Evolutionary conservation across 257 asterid species (phyloP), one percentile per base, ranked within the genome.

Genomic region (Thymus mandschuricus): DNA sequence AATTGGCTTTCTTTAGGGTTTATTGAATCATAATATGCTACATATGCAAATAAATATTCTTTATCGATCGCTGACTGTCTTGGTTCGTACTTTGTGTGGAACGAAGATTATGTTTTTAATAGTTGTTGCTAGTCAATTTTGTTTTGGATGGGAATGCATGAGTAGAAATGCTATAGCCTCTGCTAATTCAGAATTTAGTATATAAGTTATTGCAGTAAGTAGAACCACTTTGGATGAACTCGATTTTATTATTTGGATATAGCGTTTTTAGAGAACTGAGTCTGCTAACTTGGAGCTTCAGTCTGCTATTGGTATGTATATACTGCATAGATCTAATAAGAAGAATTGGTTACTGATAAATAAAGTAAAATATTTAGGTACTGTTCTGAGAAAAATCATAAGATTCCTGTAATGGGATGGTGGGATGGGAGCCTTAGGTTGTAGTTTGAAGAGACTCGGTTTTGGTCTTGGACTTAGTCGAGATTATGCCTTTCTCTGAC

Each of bases 21-120:
- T n/a, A 30, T 45, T 46, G 46, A 34, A 60, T 64, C 69, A 31
- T 68, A n/a, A 69, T 77, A 1, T 38, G 69, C 52, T 60, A 68
- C 43, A 71, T 75, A 78, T 75, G 38, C 49, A 45, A 66, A 35
- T 64, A 63, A 29, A 56, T 61, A 51, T 34, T 3, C 21, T 64
- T 66, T 31, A 46, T 40, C 9, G 35, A 10, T 63, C 4, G 3
- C 28, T 29, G 21, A 57, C 41, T 29, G 21, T 2, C 30, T 5
- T 31, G 6, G 35, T 59, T 13, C 27, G 29, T 21, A 41, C 4
- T 29, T 43, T 44, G 27, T 44, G 69, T 28, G 41, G 2, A 45
- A 29, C 6, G 41, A 1, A 28, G 0, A 27, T 8, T 3, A 3
- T n/a, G 34, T 62, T 49, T 38, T 38, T 66, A 27, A 54, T 29